Evolutionary conservation across 2,329 filamentous ascomycete genomes (phyloP).

Genomic region (Hortaea werneckii): DNA sequence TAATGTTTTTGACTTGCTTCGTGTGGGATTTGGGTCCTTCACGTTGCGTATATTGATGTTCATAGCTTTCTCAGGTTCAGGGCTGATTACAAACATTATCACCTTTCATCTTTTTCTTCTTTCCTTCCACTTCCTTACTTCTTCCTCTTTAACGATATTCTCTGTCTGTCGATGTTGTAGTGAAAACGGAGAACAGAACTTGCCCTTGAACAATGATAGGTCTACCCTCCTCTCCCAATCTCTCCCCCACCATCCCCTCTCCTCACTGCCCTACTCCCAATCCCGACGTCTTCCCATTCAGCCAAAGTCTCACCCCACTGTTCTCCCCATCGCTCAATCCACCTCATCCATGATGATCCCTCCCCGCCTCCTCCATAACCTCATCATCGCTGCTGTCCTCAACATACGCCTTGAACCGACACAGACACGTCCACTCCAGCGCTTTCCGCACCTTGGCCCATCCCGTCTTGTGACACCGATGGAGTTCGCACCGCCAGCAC

Average conservation of each 20-base stretch:
- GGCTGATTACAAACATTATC: too few relatives aligned
- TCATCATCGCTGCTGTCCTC: conserved; percentile 4
- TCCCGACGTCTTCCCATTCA: not conserved
- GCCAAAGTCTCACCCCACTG: not conserved
- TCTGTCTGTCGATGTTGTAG: not conserved
- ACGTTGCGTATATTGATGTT: too few relatives aligned
- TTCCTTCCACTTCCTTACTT: not conserved
- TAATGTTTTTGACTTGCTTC: too few relatives aligned
- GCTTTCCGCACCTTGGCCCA: conserved; percentile 7
- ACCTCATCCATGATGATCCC: not conserved
- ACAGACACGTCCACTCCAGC: conserved; percentile 19
- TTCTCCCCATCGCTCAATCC: not conserved
- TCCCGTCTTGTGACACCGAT: conserved; percentile 4
- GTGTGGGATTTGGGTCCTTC: too few relatives aligned
- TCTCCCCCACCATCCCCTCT: not conserved
- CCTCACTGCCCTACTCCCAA: not conserved
- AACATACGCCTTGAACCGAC: conserved; percentile 13
- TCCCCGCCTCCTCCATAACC: not conserved
- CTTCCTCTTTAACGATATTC: not conserved
- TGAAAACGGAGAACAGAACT: too few relatives aligned
- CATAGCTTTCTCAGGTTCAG: too few relatives aligned
- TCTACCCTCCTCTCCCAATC: not conserved
- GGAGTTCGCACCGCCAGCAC: conserved; percentile 20
- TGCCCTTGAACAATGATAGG: too few relatives aligned
- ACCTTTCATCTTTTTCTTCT: too few relatives aligned